Base-by-base conservation (phyloP, 768 basidiomycete genomes). In the Mycena chlorophos region DNA sequence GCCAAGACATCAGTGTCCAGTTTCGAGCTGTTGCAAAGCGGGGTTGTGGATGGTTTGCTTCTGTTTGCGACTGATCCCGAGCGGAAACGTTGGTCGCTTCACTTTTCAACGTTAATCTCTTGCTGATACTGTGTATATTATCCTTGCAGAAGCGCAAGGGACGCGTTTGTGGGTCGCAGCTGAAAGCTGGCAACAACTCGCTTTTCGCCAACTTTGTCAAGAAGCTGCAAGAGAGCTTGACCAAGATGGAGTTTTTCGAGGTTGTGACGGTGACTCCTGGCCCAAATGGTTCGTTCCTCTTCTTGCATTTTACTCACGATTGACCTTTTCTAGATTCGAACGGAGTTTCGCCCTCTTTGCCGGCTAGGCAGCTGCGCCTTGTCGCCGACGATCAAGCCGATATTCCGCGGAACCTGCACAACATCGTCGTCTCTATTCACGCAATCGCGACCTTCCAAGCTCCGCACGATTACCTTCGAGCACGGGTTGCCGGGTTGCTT, bases 391-490 rank as follows among this genome's bases (percentile, higher is more conserved):
- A 97, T 50, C 91, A 90, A 29, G 84, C 89, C 0, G 94, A 94
- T 61, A 82, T 96, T 20, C 96, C 97, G 17, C 85, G 88, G 52
- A 88, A 82, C 66, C 75, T 91, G 29, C 89, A 89, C 65, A 94
- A 92, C 62, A 91, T 98, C 66, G 91, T 94, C 34, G 91, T 98
- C 20, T 98, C 95, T 5, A 98, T 98, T 57, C 96, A 98, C 67
- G 96, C 95, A 4, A 97, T 98, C 59, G 96, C 97, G 1, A 98
- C 94, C 1, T 94, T 98, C 81, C 94, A 97, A 69, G 94, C 96
- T 1, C 80, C 98, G 27, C 92, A 97, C 65, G 95, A 97, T 69
- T 99, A 98, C 69, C 82, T 98, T 13, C 88, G 94, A 1, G 95
- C 96, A 23, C 83, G 93, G 3, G 87, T 97, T 28, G 78, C 92